phyloP scores from a whole-genome alignment of 2,329 filamentous ascomycete genomes.

The Trichoderma afroharzianum region DNA sequence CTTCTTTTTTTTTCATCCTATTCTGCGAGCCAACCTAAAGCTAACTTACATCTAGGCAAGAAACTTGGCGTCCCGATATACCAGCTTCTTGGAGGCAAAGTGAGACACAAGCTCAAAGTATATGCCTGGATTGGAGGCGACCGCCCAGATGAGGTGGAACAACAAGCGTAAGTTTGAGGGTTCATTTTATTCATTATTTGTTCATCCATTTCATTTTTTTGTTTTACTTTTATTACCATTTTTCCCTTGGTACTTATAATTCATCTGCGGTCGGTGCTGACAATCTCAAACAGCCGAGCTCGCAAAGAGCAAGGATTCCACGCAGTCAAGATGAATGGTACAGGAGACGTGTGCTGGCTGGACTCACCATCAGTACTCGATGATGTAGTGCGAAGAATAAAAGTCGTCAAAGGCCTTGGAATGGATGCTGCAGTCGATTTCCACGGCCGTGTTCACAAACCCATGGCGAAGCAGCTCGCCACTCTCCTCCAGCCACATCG shows the following conservation, averaged over 20 bases:
- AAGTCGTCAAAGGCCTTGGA: slow-evolving; percentile 64
- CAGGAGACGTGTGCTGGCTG: slow-evolving; percentile 71
- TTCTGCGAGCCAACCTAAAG: background rate
- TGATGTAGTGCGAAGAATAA: slow-evolving; percentile 62
- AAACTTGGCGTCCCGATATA: slow-evolving; percentile 63
- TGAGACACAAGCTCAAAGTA: slow-evolving; percentile 65
- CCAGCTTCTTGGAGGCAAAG: slow-evolving; percentile 70
- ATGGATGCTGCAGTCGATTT: slow-evolving; percentile 75
- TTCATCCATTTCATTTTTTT: background rate
- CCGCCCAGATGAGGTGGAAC: slow-evolving; percentile 62
- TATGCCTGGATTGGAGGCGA: slow-evolving; percentile 80
- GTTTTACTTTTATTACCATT: background rate
- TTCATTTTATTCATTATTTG: background rate
- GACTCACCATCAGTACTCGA: slow-evolving; percentile 65
- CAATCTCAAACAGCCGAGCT: slow-evolving; percentile 41
- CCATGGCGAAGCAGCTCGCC: slow-evolving; percentile 77
- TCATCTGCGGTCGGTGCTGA: background rate
- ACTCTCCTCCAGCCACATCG: slow-evolving; percentile 62
- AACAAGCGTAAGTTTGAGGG: slow-evolving; percentile 48
- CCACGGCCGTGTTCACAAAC: slow-evolving; percentile 71
- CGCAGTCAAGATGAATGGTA: slow-evolving; percentile 76
- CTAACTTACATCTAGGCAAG: slow-evolving; percentile 32
- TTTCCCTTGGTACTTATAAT: background rate
- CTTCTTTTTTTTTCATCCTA: background rate
- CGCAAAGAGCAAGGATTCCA: slow-evolving; percentile 61